Conservation (phyloP, 371 early-diverging fungal species). For the Mucor ambiguus region DNA sequence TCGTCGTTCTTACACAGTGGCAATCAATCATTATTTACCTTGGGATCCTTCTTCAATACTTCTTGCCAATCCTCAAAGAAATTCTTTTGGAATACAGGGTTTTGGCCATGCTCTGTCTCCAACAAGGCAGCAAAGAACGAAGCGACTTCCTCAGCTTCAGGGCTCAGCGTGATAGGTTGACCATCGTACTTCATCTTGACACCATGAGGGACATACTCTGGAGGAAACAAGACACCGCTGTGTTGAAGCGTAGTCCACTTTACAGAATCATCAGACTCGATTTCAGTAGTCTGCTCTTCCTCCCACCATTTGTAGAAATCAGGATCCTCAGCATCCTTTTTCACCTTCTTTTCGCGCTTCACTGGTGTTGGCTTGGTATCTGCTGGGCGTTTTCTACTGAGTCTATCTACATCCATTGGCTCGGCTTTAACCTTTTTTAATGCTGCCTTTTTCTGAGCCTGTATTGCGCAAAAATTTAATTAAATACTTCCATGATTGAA, state of each 20-base stretch:
- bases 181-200: slow-evolving; percentile 90
- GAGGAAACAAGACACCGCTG: slow-evolving; percentile 91
- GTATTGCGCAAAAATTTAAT: not conserved
- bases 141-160: slow-evolving; percentile 94
- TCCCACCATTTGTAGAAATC: slow-evolving; percentile 51
- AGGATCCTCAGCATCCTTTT: slow-evolving; percentile 38
- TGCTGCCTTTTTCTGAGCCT: slow-evolving; percentile 8
- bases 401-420: slow-evolving; percentile 29
- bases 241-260: slow-evolving; percentile 93
- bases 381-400: slow-evolving; percentile 22
- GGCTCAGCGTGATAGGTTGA: slow-evolving; percentile 66
- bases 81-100: slow-evolving; percentile 86
- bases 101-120: slow-evolving; percentile 83
- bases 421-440: slow-evolving; percentile 20
- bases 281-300: slow-evolving; percentile 46
- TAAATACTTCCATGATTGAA: slow-evolving; percentile 1
- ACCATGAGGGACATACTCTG: slow-evolving; percentile 90
- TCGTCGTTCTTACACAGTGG: not conserved
- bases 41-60: slow-evolving; percentile 65
- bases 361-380: slow-evolving; percentile 8
- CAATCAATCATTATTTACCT: slow-evolving; percentile 42
- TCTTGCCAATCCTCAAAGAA: slow-evolving; percentile 88
- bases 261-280: slow-evolving; percentile 51
- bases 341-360: slow-evolving; percentile 25
- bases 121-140: slow-evolving; percentile 90